These are phyloP conservation scores for Coemansia nantahalensis DNA, from an alignment of 192 early-diverging fungal species.

Conservation along the genomic window DNA sequence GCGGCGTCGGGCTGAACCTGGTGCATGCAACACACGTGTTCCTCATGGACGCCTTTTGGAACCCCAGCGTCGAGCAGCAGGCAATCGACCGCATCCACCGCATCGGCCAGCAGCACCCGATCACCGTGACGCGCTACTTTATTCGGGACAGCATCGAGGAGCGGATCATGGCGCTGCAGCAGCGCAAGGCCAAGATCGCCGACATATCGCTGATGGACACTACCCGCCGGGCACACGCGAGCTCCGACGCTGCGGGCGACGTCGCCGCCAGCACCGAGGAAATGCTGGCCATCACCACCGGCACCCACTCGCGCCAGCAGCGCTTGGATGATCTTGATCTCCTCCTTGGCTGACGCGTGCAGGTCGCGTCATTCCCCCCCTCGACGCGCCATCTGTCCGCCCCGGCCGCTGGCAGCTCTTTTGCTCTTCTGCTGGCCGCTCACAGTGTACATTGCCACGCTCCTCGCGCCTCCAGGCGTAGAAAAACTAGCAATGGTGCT, in stretches of 20 bases:
- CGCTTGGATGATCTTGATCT: conserved; percentile 47
- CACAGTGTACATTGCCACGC: too few relatives aligned
- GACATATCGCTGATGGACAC: conserved; percentile 54
- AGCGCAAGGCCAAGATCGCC: conserved; percentile 64
- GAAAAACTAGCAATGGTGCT: conserved; percentile 37
- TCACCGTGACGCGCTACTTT: conserved; percentile 67
- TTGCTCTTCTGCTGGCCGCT: too few relatives aligned
- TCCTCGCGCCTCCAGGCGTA: too few relatives aligned
- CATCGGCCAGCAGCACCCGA: conserved; percentile 65
- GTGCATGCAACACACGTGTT: conserved; percentile 71
- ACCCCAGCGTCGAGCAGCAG: conserved; percentile 72
- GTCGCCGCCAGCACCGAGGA: conserved; percentile 12
- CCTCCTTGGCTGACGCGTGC: conserved; percentile 25
- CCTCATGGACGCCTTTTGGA: conserved; percentile 79
- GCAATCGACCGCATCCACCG: conserved; percentile 82
- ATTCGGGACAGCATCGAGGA: conserved; percentile 78
- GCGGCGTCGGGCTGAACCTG: conserved; percentile 73
- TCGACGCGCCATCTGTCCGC: too few relatives aligned
- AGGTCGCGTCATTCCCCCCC: too few relatives aligned
- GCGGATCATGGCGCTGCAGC: conserved; percentile 78
- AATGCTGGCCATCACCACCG: conserved; percentile 25
- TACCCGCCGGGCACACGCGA: conserved; percentile 15
- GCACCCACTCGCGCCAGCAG: conserved; percentile 49
- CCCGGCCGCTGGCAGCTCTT: too few relatives aligned
- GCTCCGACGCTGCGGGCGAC: conserved; percentile 2